Conservation (phyloP, 495 filamentous ascomycete genomes). For the Penicillium crystallinum region DNA sequence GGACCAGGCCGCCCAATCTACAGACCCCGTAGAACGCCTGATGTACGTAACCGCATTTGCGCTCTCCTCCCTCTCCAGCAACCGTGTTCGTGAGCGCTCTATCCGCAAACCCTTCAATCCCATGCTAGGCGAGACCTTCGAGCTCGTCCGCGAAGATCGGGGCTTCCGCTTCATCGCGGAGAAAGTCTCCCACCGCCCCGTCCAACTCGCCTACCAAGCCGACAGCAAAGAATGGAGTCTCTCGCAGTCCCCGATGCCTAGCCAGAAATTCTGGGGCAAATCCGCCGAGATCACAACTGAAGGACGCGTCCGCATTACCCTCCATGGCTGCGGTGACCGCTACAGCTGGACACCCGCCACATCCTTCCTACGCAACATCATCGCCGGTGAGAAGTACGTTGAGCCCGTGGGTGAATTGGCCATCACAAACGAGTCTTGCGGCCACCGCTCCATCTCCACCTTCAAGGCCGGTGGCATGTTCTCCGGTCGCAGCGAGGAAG, state of each 20-base stretch:
- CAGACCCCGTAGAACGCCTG: slow-evolving; percentile 61
- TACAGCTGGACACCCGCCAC: slow-evolving; percentile 84
- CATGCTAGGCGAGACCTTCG: slow-evolving; percentile 92
- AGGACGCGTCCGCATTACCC: slow-evolving; percentile 68
- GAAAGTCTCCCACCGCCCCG: slow-evolving; percentile 88
- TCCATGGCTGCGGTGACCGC: slow-evolving; percentile 66
- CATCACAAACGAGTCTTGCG: slow-evolving; percentile 72
- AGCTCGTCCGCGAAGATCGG: slow-evolving; percentile 82
- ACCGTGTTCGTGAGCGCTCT: slow-evolving; percentile 78
- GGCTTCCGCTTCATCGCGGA: slow-evolving; percentile 88
- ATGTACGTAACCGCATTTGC: slow-evolving; percentile 88
- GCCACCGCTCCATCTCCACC: slow-evolving; percentile 70
- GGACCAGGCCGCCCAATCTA: slow-evolving; percentile 60
- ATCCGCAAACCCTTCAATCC: slow-evolving; percentile 98
- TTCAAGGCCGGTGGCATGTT: slow-evolving; percentile 97
- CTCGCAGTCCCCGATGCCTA: slow-evolving; percentile 77
- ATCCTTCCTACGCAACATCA: slow-evolving; percentile 89
- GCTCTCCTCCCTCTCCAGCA: slow-evolving; percentile 71
- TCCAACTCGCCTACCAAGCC: slow-evolving; percentile 88
- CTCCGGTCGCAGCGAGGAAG: slow-evolving; percentile 87
- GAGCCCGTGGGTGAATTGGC: slow-evolving; percentile 88
- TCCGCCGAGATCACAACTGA: slow-evolving; percentile 88
- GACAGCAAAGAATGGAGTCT: slow-evolving; percentile 80
- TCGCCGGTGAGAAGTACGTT: slow-evolving; percentile 96
- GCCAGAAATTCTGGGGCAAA: slow-evolving; percentile 99